Evolutionary conservation across 2,329 filamentous ascomycete genomes (phyloP), one percentile per base, ranked within the genome.

Genomic region (Neonectria punicea): DNA sequence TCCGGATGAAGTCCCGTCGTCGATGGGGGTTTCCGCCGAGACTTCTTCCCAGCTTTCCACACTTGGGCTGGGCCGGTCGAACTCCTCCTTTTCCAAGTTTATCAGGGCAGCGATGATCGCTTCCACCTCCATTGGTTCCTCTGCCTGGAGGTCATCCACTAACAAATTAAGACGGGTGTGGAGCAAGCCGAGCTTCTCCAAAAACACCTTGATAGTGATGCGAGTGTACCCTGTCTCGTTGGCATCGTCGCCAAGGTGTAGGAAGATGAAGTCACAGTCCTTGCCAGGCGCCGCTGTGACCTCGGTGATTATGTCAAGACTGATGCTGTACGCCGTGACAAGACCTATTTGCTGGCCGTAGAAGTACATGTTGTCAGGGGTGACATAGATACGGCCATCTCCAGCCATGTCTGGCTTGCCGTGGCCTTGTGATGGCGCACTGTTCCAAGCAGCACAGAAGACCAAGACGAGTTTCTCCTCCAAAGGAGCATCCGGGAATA

Each of bases 301-400:
- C 79, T 98, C 96, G 9, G 89, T 89, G 61, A 99, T 93, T 53
- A 87, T 89, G 59, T 90, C 87, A 62, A 99, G 84, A 59, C 86
- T 89, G 55, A 97, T 88, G 16, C 88, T 88, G 55, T 94, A 95
- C 1, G 95, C 92, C 39, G 97, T 85, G 1, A 98, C 92, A 6
- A 99, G 86, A 6, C 96, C 96, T 77, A 98, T 90, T 75, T 98
- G 93, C 75, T 98, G 92, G 73, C 94, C 97, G 80, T 98, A 99
- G 76, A 99, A 98, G 79, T 97, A 98, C 77, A 99, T 90, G 69
- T 94, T 92, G 67, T 91, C 90, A 0, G 91, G 86, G 1, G 95
- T 98, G 65, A 97, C 90, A 77, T 97, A 99, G 25, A 97, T 90
- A 58, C 96, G 89, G 1, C 96, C 87, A 60, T 87, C 87, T 18